Evolutionary conservation across 2,329 filamentous ascomycete genomes (phyloP).

Genomic region (Aspergillus persii): DNA sequence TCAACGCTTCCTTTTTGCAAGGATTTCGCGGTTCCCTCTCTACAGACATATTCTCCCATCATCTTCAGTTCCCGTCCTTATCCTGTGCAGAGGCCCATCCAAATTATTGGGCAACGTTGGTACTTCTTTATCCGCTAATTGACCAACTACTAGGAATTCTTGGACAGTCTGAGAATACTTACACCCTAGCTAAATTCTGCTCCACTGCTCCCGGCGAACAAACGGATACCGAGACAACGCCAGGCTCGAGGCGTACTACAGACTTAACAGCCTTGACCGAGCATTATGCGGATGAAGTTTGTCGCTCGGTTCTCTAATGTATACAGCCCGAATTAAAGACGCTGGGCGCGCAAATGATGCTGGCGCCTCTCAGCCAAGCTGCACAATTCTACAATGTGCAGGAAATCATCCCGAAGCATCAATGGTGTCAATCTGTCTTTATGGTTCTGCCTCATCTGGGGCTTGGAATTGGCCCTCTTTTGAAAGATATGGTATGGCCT

Average conservation of each 20-base stretch:
- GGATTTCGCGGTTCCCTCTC: slow-evolving; percentile 12
- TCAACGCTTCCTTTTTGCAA: slow-evolving; percentile 4
- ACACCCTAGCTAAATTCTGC: slow-evolving; percentile 1
- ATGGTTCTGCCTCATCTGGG: slow-evolving; percentile 12
- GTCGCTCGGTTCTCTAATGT: slow-evolving; percentile 17
- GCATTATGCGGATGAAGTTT: slow-evolving; percentile 19
- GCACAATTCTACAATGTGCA: slow-evolving; percentile 19
- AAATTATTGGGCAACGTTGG: slow-evolving; percentile 15
- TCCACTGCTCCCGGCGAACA: background rate
- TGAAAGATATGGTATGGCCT: slow-evolving; percentile 23
- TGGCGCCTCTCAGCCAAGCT: slow-evolving; percentile 19
- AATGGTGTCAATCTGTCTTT: slow-evolving; percentile 21
- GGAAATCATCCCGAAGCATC: slow-evolving; percentile 11
- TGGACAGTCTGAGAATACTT: background rate
- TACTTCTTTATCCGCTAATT: slow-evolving; percentile 21
- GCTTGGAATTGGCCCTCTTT: slow-evolving; percentile 17
- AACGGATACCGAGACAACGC: background rate
- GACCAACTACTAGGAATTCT: slow-evolving; percentile 15
- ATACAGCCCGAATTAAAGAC: slow-evolving; percentile 21
- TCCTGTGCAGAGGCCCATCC: slow-evolving; percentile 19
- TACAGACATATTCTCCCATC: slow-evolving; percentile 9
- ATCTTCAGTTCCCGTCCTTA: slow-evolving; percentile 15
- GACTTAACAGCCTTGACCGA: slow-evolving; percentile 16
- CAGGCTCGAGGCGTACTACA: background rate
- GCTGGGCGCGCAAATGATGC: slow-evolving; percentile 16